Evolutionary conservation across 345 rosid species (phyloP).

Genomic region (Trapa bicornis): DNA sequence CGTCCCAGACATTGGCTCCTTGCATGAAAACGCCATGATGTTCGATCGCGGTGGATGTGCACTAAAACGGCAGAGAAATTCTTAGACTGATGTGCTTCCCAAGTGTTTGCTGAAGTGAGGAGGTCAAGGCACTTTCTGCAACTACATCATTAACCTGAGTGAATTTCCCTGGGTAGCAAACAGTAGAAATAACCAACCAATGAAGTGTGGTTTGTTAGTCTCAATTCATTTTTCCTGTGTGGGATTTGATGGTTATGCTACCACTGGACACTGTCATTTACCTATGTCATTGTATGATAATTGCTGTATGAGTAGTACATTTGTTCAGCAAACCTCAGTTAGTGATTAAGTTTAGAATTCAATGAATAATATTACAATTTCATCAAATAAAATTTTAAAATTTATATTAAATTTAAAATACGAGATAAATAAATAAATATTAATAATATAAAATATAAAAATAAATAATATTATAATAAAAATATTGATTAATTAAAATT

Average conservation of each 20-base stretch:
- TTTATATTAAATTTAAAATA: too few relatives aligned
- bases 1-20: conserved; percentile 49
- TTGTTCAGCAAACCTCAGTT: too few relatives aligned
- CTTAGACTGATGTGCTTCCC: conserved; percentile 1
- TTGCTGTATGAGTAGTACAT: background rate
- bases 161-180: background rate
- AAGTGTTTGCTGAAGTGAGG: background rate
- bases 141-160: background rate
- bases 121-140: background rate
- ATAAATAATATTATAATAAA: too few relatives aligned
- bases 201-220: too few relatives aligned
- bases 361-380: too few relatives aligned
- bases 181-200: background rate
- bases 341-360: conserved; percentile 17
- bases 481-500: too few relatives aligned
- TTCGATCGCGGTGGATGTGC: background rate
- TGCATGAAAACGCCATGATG: conserved; percentile 5
- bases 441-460: too few relatives aligned
- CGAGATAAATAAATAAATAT: too few relatives aligned
- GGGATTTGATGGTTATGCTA: background rate
- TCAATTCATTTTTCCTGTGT: background rate
- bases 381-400: too few relatives aligned
- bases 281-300: background rate
- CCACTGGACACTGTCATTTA: background rate
- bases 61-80: conserved; percentile 4